A percentile compares a stretch with the other conserved stretches of the same genome.
These are phyloP conservation scores for peach (Prunus persica) DNA, from an alignment of 306 rosid genomes.

Conservation along the genomic window Prunus_persica_NCBIv2 NC_034014.1:12450501-12451000, in stretches of 20 bases:
- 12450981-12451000: conserved; percentile 74
- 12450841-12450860: background rate
- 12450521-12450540: background rate
- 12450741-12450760: background rate
- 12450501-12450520: background rate
- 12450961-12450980: conserved; percentile 36
- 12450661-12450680: background rate
- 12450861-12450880: background rate
- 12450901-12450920: background rate
- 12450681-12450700: too few species aligned
- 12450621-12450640: background rate
- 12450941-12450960: background rate
- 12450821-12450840: background rate
- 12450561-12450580: background rate
- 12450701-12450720: too few species aligned
- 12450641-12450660: background rate
- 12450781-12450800: background rate
- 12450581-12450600: background rate
- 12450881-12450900: background rate
- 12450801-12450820: background rate
- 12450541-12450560: background rate
- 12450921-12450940: background rate
- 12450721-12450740: background rate
- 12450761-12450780: background rate
- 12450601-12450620: background rate